Evolutionary conservation across 495 filamentous ascomycete genomes (phyloP).

Genomic region (Penicillium salamii): DNA sequence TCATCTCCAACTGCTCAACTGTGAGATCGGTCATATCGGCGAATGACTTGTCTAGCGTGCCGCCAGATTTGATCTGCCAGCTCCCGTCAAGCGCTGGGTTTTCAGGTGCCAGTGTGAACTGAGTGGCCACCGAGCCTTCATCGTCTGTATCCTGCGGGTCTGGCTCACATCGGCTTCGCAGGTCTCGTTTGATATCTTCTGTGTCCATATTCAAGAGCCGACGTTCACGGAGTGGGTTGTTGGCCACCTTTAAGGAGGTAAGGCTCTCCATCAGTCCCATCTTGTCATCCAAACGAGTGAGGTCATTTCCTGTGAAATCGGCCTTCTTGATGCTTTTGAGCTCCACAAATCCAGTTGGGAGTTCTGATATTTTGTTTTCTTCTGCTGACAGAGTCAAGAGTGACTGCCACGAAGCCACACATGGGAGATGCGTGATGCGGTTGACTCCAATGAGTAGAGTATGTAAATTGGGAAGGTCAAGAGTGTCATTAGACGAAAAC

Average conservation of each 20-base stretch:
- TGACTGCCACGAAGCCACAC: conserved; percentile 66
- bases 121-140: conserved; percentile 43
- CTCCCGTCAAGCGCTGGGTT: conserved; percentile 29
- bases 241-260: conserved; percentile 67
- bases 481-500: conserved; percentile 43
- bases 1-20: conserved; percentile 40
- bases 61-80: conserved; percentile 68
- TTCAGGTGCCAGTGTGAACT: conserved; percentile 45
- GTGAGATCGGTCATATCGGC: conserved; percentile 54
- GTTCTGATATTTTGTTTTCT: conserved; percentile 69
- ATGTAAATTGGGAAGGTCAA: conserved; percentile 70
- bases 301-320: conserved; percentile 81
- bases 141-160: conserved; percentile 42
- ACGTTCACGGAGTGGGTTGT: conserved; percentile 84
- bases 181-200: conserved; percentile 75
- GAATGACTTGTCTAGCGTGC: conserved; percentile 69
- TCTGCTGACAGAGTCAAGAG: conserved; percentile 72
- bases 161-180: conserved; percentile 68
- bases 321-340: conserved; percentile 66
- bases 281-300: conserved; percentile 69
- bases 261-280: conserved; percentile 80
- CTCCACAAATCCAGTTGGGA: conserved; percentile 71
- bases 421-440: conserved; percentile 66
- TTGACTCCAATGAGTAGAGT: conserved; percentile 74
- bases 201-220: conserved; percentile 77